Evolutionary conservation across 2,329 filamentous ascomycete species (phyloP).

Genomic region (Fusarium oxysporum): DNA sequence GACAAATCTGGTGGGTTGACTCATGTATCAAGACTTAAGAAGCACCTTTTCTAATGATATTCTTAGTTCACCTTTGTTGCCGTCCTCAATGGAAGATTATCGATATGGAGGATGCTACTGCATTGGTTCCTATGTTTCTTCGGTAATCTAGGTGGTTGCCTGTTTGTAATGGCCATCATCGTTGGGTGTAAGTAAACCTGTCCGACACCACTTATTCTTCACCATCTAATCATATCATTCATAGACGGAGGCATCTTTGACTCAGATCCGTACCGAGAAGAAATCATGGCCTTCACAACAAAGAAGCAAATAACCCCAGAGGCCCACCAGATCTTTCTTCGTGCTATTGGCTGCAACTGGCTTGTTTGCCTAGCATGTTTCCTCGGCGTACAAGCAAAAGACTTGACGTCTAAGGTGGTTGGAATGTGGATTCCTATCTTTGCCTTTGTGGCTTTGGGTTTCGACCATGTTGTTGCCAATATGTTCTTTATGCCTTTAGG

Average conservation of each 20-base stretch:
- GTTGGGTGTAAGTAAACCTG: constrained; percentile 49
- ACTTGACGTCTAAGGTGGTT: constrained; percentile 64
- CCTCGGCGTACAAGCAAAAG: constrained; percentile 58
- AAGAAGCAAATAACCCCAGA: constrained; percentile 61
- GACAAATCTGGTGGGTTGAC: constrained; percentile 29
- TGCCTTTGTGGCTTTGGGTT: constrained; percentile 63
- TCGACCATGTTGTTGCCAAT: constrained; percentile 69
- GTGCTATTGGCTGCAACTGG: constrained; percentile 68
- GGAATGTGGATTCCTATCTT: constrained; percentile 69
- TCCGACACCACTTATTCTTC: too few relatives aligned
- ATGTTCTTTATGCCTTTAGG: constrained; percentile 66
- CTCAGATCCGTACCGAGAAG: constrained; percentile 55
- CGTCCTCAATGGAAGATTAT: constrained; percentile 32
- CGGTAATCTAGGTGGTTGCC: constrained; percentile 60
- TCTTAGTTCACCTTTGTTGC: constrained; percentile 40
- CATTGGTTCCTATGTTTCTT: constrained; percentile 61
- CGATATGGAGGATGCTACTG: constrained; percentile 39
- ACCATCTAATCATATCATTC: too few relatives aligned
- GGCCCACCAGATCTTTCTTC: constrained; percentile 65
- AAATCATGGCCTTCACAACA: constrained; percentile 60
- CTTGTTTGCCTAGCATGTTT: constrained; percentile 66
- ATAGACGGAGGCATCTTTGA: constrained; percentile 58
- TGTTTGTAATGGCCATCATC: constrained; percentile 61
- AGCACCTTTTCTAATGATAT: neutral
- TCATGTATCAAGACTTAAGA: rapidly evolving